Evolutionary conservation across 352 stramenopile genomes (phyloP).

Genomic region (Phytophthora agathidicida): DNA sequence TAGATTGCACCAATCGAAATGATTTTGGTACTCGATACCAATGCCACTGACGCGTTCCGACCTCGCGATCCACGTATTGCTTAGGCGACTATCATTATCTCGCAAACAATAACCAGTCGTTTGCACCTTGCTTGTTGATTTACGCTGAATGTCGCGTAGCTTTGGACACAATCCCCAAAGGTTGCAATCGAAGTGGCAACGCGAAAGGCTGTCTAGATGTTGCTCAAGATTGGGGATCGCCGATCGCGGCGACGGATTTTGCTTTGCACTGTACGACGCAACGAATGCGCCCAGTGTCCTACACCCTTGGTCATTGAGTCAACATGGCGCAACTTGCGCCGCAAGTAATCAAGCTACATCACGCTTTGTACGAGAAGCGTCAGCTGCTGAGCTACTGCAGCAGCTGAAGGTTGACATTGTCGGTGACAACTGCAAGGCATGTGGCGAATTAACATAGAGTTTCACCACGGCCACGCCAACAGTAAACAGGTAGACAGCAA

Average conservation of each 20-base stretch:
- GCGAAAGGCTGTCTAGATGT: not conserved
- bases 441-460: not conserved
- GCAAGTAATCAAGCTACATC: not conserved
- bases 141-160: too few relatives aligned
- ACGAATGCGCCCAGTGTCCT: slow-evolving; percentile 19
- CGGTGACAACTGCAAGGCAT: slow-evolving; percentile 2
- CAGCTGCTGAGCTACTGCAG: slow-evolving; percentile 14
- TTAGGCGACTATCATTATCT: too few relatives aligned
- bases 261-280: slow-evolving; percentile 13
- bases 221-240: slow-evolving; percentile 8
- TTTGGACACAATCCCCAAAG: slow-evolving; percentile 9
- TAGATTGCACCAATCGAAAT: too few relatives aligned
- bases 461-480: too few relatives aligned
- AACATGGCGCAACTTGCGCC: slow-evolving; percentile 4
- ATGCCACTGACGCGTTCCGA: too few relatives aligned
- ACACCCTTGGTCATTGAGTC: slow-evolving; percentile 21
- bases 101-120: too few relatives aligned
- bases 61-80: too few relatives aligned
- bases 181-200: not conserved
- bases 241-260: slow-evolving; percentile 12
- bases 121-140: too few relatives aligned
- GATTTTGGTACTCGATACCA: too few relatives aligned
- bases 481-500: too few relatives aligned
- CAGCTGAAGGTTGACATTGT: too few relatives aligned
- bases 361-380: slow-evolving; percentile 2